phyloP scores from a whole-genome alignment of 2,329 filamentous ascomycete species.

The Ascochyta pisi region DNA sequence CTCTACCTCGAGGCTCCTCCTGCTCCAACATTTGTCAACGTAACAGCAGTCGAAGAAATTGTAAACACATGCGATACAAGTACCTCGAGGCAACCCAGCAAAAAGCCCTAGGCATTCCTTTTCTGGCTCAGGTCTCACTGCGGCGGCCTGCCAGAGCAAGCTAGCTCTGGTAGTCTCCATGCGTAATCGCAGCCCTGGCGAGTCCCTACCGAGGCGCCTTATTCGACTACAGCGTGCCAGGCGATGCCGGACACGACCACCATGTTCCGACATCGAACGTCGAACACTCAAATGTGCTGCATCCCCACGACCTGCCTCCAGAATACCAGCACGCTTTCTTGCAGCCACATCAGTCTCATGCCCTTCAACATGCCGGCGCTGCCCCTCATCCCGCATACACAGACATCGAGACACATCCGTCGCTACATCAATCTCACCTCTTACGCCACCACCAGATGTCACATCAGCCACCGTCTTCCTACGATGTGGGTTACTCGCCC shows the following conservation, averaged over 20 bases:
- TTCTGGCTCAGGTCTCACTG: constrained; percentile 53
- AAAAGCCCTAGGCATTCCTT: constrained; percentile 48
- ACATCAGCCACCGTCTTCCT: constrained; percentile 45
- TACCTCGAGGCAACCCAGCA: constrained; percentile 41
- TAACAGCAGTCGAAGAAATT: constrained; percentile 48
- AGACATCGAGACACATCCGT: constrained; percentile 47
- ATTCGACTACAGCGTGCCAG: constrained; percentile 56
- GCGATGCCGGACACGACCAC: constrained; percentile 52
- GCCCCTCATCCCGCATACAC: constrained; percentile 48
- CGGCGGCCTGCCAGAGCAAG: constrained; percentile 57
- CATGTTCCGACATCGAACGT: constrained; percentile 52
- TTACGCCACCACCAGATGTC: constrained; percentile 48
- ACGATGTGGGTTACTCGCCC: constrained; percentile 47
- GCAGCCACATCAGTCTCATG: constrained; percentile 48
- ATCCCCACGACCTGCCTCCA: constrained; percentile 46
- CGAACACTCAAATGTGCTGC: constrained; percentile 51
- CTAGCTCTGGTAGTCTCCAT: constrained; percentile 60
- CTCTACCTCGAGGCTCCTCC: constrained; percentile 41
- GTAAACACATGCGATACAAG: constrained; percentile 53
- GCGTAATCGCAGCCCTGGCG: constrained; percentile 59
- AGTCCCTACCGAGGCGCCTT: constrained; percentile 55
- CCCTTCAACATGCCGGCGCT: constrained; percentile 48
- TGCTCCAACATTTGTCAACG: constrained; percentile 52
- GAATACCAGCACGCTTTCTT: constrained; percentile 47
- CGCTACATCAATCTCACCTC: constrained; percentile 46